Conservation (phyloP, 73 alveolate species). For the Urostyla sp. region DNA sequence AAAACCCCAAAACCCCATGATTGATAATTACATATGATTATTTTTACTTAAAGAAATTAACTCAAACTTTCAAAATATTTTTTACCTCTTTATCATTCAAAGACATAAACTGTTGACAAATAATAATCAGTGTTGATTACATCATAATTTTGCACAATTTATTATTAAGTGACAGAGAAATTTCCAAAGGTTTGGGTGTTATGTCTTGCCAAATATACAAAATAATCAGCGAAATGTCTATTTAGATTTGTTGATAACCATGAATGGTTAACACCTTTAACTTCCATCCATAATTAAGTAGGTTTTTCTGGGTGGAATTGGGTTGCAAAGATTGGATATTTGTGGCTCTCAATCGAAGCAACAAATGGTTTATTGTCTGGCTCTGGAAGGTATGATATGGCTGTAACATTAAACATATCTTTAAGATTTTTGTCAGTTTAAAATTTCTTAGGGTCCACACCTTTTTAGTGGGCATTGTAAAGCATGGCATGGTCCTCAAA, state of each 20-base stretch:
- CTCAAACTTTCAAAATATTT: not conserved
- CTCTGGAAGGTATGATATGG: not conserved
- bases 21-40: not conserved
- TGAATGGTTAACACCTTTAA: not conserved
- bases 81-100: not conserved
- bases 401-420: not conserved
- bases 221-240: not conserved
- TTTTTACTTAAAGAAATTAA: not conserved
- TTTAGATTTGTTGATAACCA: not conserved
- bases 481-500: not conserved
- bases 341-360: slow-evolving; percentile 2
- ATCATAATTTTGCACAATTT: no score
- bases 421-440: not conserved
- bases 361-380: not conserved
- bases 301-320: slow-evolving; percentile 57
- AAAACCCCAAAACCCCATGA: not conserved
- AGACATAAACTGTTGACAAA: not conserved
- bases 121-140: no score
- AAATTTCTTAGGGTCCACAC: not conserved
- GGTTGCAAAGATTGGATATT: slow-evolving; percentile 39
- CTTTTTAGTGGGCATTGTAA: not conserved
- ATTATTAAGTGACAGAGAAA: not conserved
- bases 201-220: not conserved
- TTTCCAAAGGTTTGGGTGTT: not conserved
- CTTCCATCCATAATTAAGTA: not conserved